Base-by-base conservation (phyloP, 2,329 filamentous ascomycete species). In the Aspergillus persii region DNA sequence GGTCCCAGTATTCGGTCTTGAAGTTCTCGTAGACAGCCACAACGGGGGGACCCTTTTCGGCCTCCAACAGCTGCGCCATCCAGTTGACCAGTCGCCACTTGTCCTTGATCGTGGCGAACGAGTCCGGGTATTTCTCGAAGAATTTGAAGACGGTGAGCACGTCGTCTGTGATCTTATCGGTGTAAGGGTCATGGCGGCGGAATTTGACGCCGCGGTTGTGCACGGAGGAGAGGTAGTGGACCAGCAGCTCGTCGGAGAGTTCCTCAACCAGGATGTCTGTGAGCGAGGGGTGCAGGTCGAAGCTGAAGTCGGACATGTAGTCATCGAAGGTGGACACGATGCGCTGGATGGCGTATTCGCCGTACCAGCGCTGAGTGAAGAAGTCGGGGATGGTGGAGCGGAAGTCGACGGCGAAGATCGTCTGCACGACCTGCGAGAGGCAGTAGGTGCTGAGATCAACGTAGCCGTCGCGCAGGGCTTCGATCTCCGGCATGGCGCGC, bases 321-420 rank as follows among this genome's bases (percentile, higher is more conserved):
- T 98, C 95, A 67, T 96, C 91, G 72, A 99, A 94, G 0, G 95
- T 99, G 29, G 89, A 91, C 50, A 92, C 89, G 81, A 99, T 96
- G 68, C 94, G 91, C 69, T 92, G 92, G 86, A 99, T 94, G 57
- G 90, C 89, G 46, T 89, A 92, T 69, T 87, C 86, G 47, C 84
- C 80, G 77, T 99, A 99, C 95, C 95, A 99, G 63, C 86, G 86
- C 8, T 87, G 82, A 0, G 93, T 97, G 81, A 98, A 99, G 79
- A 98, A 93, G 64, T 95, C 90, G 49, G 89, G 84, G 72, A 96
- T 87, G 41, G 96, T 92, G 29, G 86, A 74, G 63, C 84, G 85
- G 81, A 99, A 96, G 81, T 99, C 95, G 67, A 96, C 89, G 44
- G 86, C 82, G 80, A 99, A 96, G 72, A 99, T 89, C 59, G 98